Evolutionary conservation across 2,329 filamentous ascomycete species (phyloP), one percentile per base, ranked within the genome.

Genomic region (Cercospora sp.): DNA sequence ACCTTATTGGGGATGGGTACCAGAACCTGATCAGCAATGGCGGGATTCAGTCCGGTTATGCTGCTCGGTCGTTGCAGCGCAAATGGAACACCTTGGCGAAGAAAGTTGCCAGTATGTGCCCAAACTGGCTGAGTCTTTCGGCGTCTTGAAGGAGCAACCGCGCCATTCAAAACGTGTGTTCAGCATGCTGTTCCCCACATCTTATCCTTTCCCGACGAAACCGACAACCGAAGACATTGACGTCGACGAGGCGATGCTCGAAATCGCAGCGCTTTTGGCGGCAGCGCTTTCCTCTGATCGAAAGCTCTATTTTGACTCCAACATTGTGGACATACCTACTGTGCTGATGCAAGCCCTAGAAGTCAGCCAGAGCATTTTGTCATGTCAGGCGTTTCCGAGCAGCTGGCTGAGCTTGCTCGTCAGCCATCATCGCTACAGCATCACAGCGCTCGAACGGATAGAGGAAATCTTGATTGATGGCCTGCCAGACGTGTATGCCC

Each of bases 361-460:
- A 68, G 91, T 96, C 7, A 90, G 96, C 75, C 92, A 93, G 79
- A 97, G 93, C 71, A 93, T 99, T 63, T 83, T 99, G 10, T 88
- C 90, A 67, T 93, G 93, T 73, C 92, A 96, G 75, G 93, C 95
- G 0, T 98, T 97, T 79, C 95, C 96, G 0, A 83, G 87, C 18
- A 89, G 87, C 67, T 99, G 95, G 96, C 84, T 99, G 55, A 98
- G 94, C 78, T 87, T 97, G 64, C 91, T 96, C 75, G 95, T 98
- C 48, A 76, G 75, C 31, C 76, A 79, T 60, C 76, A 78, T 42
- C 74, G 75, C 76, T 94, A 93, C 18, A 92, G 92, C 1, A 92
- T 98, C 86, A 89, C 89, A 66, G 92, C 90, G 7, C 82, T 99
- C 36, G 91, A 96, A 75, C 93, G 95, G 73, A 83, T 98, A 8